A percentile compares a stretch with the other conserved stretches of the same genome.
Evolutionary conservation across 352 stramenopile genomes (phyloP).

Genomic region (Phytophthora colocasiae): DNA sequence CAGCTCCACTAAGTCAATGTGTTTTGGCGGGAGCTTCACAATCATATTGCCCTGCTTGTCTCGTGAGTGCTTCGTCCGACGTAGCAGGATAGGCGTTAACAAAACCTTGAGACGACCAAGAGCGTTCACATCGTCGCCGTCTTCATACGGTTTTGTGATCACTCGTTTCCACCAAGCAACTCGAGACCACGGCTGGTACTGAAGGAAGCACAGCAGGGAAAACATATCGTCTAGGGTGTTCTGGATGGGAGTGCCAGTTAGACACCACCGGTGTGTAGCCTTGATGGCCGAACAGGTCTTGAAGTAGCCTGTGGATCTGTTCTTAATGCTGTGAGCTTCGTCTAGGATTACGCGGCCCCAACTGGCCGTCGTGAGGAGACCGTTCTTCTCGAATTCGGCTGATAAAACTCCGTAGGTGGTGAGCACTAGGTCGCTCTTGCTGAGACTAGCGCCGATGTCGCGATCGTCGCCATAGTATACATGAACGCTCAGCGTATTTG

Average conservation of each 20-base stretch:
- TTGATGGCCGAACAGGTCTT: slow-evolving; percentile 60
- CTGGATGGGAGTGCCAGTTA: slow-evolving; percentile 92
- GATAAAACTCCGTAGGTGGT: slow-evolving; percentile 88
- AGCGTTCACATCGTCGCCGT: slow-evolving; percentile 64
- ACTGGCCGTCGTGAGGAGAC: slow-evolving; percentile 40
- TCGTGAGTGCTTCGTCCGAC: slow-evolving; percentile 85
- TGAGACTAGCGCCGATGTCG: slow-evolving; percentile 24
- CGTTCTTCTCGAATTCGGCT: slow-evolving; percentile 70
- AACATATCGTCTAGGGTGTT: slow-evolving; percentile 91
- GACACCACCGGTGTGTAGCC: slow-evolving; percentile 84
- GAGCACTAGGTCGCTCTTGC: slow-evolving; percentile 76
- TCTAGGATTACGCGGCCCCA: slow-evolving; percentile 93
- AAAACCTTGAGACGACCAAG: slow-evolving; percentile 73
- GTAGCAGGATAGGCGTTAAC: slow-evolving; percentile 79
- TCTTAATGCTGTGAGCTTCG: slow-evolving; percentile 94
- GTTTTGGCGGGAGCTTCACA: slow-evolving; percentile 78
- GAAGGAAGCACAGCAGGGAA: slow-evolving; percentile 83
- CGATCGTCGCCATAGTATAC: slow-evolving; percentile 84
- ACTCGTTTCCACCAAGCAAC: slow-evolving; percentile 86
- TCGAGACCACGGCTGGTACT: slow-evolving; percentile 88
- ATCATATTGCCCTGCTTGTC: slow-evolving; percentile 69
- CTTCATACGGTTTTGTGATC: slow-evolving; percentile 80
- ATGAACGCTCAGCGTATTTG: slow-evolving; percentile 57
- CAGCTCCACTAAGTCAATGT: slow-evolving; percentile 70
- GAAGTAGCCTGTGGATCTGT: slow-evolving; percentile 77